Conservation (phyloP, 106 monocot species). For the Hemerocallis citrina region DNA sequence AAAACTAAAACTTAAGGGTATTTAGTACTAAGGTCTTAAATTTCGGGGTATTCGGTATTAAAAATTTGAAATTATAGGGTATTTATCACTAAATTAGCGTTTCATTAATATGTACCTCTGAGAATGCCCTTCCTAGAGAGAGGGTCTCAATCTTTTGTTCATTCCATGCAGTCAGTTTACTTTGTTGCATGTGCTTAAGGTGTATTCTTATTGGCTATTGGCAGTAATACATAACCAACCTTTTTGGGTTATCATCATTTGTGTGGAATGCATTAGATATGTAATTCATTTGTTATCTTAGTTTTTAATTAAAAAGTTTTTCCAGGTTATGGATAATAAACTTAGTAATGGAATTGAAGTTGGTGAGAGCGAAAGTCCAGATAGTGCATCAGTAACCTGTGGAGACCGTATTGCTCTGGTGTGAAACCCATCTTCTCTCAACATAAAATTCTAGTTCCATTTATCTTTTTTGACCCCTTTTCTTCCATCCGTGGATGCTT, state of each 20-base stretch:
- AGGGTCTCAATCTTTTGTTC: too few species aligned
- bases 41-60: too few species aligned
- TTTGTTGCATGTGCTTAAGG: too few species aligned
- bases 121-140: too few species aligned
- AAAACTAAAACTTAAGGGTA: too few species aligned
- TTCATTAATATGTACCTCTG: too few species aligned
- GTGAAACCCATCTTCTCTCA: slow-evolving; percentile 9
- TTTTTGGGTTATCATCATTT: not conserved
- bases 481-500: not conserved
- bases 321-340: slow-evolving; percentile 77
- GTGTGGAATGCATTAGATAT: not conserved
- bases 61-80: too few species aligned
- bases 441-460: not conserved
- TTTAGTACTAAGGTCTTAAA: too few species aligned
- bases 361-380: slow-evolving; percentile 29
- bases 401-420: slow-evolving; percentile 60
- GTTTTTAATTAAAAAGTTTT: not conserved
- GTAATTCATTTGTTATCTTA: not conserved
- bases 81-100: too few species aligned
- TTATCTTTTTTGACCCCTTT: not conserved
- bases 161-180: too few species aligned
- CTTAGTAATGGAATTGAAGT: slow-evolving; percentile 74
- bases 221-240: too few species aligned
- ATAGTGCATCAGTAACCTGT: slow-evolving; percentile 20
- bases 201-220: too few species aligned